Evolutionary conservation across 768 basidiomycete species (phyloP), one percentile per base, ranked within the genome.

Genomic region (Kwoniella bestiolae): DNA sequence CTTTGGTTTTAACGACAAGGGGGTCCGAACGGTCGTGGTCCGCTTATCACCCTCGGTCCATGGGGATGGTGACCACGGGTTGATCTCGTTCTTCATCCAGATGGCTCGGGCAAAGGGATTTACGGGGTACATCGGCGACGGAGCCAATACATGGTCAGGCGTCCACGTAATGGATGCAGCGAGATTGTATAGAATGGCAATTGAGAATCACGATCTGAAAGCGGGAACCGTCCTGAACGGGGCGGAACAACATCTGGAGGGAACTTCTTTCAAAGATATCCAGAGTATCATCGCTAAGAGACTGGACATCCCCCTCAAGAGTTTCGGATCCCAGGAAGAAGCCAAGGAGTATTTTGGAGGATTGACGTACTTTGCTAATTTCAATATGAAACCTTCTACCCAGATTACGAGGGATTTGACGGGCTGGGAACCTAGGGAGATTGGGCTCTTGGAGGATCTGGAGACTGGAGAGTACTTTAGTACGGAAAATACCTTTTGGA

Each of bases 161-260:
- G 69, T 72, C 3, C 68, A 76, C 62, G 65, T 68, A 47, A 34
- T 66, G 23, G 78, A 79, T 57, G 74, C 70, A 4, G 76, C 73
- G 0, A 45, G 7, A 2, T 38, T 74, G 2, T 77, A 66, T 55
- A n/a, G n/a, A n/a, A n/a, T n/a, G n/a, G n/a, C n/a, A n/a, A n/a
- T n/a, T n/a, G n/a, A n/a, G n/a, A n/a, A n/a, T n/a, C n/a, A 55
- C 66, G n/a, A n/a, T n/a, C n/a, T n/a, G n/a, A n/a, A n/a, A n/a
- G n/a, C n/a, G n/a, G n/a, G n/a, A n/a, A n/a, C n/a, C n/a, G n/a
- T n/a, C n/a, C n/a, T n/a, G n/a, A n/a, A n/a, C n/a, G n/a, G n/a
- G n/a, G n/a, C n/a, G n/a, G n/a, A n/a, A n/a, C n/a, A n/a, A n/a
- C n/a, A n/a, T n/a, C n/a, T n/a, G n/a, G n/a, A n/a, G n/a, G n/a